Evolutionary conservation across 2,329 filamentous ascomycete species (phyloP).

Genomic region (Talaromyces sp.): DNA sequence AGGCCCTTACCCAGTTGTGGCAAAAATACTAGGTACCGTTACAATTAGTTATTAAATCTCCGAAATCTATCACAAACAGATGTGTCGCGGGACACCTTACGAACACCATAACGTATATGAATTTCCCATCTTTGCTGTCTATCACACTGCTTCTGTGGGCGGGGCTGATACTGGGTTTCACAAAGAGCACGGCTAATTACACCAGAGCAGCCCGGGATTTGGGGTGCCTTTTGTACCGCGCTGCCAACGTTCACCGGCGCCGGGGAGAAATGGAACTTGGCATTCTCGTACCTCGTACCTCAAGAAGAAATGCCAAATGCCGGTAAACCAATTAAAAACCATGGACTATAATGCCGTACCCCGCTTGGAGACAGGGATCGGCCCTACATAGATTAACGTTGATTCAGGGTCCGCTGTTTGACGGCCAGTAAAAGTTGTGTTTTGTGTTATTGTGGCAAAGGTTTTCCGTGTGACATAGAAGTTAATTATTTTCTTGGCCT

Average conservation of each 20-base stretch:
- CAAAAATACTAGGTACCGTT: not conserved
- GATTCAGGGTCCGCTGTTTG: not conserved
- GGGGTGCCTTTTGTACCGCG: not conserved
- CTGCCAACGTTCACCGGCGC: not conserved
- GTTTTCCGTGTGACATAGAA: too few relatives aligned
- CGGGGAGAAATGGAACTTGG: too few relatives aligned
- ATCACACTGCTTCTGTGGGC: not conserved
- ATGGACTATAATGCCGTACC: not conserved
- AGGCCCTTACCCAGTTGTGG: not conserved
- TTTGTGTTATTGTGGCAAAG: not conserved
- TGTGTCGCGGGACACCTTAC: not conserved
- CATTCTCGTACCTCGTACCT: too few relatives aligned
- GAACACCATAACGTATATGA: conserved; percentile 1
- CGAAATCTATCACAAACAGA: not conserved
- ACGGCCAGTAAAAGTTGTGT: not conserved
- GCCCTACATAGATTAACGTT: not conserved
- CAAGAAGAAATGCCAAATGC: not conserved
- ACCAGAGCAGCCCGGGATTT: not conserved
- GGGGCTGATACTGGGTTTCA: not conserved
- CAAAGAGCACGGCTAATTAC: not conserved
- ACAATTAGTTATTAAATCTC: not conserved
- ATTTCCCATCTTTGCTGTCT: not conserved
- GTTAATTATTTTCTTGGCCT: too few relatives aligned
- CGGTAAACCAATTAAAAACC: not conserved
- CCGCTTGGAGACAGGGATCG: not conserved